These are phyloP conservation scores for Luzula sylvatica DNA, from an alignment of 176 grass and related monocot genomes.

Conservation along the genomic window DNA sequence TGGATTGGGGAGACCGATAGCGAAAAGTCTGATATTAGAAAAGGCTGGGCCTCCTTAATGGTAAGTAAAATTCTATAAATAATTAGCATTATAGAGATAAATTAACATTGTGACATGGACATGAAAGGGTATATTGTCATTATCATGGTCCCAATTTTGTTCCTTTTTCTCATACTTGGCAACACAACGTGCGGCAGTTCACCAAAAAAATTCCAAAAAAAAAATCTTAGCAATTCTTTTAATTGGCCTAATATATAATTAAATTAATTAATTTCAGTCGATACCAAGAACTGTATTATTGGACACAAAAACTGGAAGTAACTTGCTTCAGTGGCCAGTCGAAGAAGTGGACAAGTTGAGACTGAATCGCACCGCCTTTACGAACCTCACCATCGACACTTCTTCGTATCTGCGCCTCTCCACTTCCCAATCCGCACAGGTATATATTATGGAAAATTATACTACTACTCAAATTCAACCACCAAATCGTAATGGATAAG, in stretches of 20 bases:
- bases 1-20: constrained; percentile 87
- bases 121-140: no score
- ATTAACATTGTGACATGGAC: no score
- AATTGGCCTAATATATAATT: no score
- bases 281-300: constrained; percentile 69
- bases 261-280: constrained; percentile 21
- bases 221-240: no score
- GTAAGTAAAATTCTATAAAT: constrained; percentile 27
- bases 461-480: no score
- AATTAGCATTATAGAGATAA: no score
- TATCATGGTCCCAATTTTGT: neutral
- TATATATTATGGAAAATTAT: neutral
- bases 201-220: no score
- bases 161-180: neutral
- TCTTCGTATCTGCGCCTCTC: constrained; percentile 44
- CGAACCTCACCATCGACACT: constrained; percentile 41
- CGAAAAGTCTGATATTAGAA: constrained; percentile 54
- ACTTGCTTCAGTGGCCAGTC: constrained; percentile 90
- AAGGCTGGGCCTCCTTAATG: constrained; percentile 90
- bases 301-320: constrained; percentile 59
- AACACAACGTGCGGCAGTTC: constrained; percentile 8
- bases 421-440: constrained; percentile 43
- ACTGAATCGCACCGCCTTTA: constrained; percentile 33
- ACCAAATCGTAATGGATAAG: no score
- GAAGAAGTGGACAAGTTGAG: constrained; percentile 59